Percentiles rank a stretch among this genome's conserved stretches.
phyloP scores from a whole-genome alignment of 495 filamentous ascomycete species.

The Penicillium robsamsonii region DNA sequence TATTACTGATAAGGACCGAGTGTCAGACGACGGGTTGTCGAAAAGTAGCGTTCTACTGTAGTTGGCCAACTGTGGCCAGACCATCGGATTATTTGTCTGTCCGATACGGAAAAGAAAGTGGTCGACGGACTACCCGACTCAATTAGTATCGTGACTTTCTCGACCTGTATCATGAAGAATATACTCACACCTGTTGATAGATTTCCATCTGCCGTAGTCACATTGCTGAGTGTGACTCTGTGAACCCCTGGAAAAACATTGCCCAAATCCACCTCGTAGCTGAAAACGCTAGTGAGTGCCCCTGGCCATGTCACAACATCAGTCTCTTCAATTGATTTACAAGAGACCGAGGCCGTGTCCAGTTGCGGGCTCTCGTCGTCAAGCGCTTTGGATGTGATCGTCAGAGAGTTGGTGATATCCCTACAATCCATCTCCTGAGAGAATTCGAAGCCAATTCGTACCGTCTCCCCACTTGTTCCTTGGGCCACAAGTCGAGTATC shows the following conservation, averaged over 20 bases:
- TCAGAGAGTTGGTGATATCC: constrained; percentile 32
- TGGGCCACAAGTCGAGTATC: constrained; percentile 50
- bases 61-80: constrained; percentile 53
- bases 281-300: constrained; percentile 36
- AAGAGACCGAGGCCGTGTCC: constrained; percentile 23
- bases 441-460: constrained; percentile 51
- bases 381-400: constrained; percentile 42
- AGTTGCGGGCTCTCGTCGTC: constrained; percentile 20
- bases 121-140: constrained; percentile 48
- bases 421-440: constrained; percentile 58
- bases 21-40: constrained; percentile 35
- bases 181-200: constrained; percentile 36
- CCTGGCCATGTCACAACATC: constrained; percentile 29
- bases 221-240: constrained; percentile 44
- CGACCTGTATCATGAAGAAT: neutral
- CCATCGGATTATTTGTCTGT: constrained; percentile 56
- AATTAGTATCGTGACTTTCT: constrained; percentile 10
- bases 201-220: constrained; percentile 32
- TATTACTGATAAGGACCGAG: constrained; percentile 47
- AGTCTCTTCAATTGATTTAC: constrained; percentile 15
- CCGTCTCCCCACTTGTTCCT: constrained; percentile 25
- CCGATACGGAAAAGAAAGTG: constrained; percentile 58
- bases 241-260: constrained; percentile 53
- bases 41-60: constrained; percentile 46
- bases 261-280: constrained; percentile 33